Base-by-base conservation (phyloP, 495 filamentous ascomycete genomes). In the Achaetomiella virescens region DNA sequence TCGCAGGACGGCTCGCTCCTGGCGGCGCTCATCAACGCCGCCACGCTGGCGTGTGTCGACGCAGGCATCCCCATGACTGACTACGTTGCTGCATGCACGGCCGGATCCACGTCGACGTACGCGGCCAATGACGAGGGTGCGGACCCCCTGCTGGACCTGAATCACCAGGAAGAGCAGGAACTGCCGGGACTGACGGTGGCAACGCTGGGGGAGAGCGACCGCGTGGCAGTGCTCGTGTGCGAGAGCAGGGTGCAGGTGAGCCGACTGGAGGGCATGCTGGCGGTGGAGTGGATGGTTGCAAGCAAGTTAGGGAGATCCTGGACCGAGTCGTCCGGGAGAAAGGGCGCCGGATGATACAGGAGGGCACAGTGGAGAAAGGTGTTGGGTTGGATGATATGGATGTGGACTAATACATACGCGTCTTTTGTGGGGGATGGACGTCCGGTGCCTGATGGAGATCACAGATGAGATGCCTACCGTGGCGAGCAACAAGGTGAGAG, bases 21-120 rank as follows among this genome's bases (percentile, higher is more conserved):
- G 25, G 90, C 95, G 1, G 83, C 90, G 0, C 89, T 88, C 17
- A 77, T 97, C 60, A 99, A 99, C 62, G 95, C 93, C 10, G 84
- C 88, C 0, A 97, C 92, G 0, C 81, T 99, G 12, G 93, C 95
- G 0, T 83, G 96, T 20, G 84, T 97, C 45, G 93, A 97, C 66
- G 95, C 95, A 2, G 93, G 93, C 27, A 82, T 99, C 24, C 93
- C 95, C 35, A 97, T 97, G 90, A 78, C 80, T 2, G 90, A 93
- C 63, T 91, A 96, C 63, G 78, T 97, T 0, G 81, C 80, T n/a
- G 90, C 90, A 11, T 95, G 89, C 70, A 95, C 90, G 10, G 84
- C 87, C 1, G 93, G 90, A 15, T 86, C 86, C 61, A 90, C 88
- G 11, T 80, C 77, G 0, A 81, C 81, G 18, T 84, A 84, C 35